These are phyloP conservation scores for Verticillium zaregamsianum DNA, from an alignment of 2,329 filamentous ascomycete species.

Conservation along the genomic window DNA sequence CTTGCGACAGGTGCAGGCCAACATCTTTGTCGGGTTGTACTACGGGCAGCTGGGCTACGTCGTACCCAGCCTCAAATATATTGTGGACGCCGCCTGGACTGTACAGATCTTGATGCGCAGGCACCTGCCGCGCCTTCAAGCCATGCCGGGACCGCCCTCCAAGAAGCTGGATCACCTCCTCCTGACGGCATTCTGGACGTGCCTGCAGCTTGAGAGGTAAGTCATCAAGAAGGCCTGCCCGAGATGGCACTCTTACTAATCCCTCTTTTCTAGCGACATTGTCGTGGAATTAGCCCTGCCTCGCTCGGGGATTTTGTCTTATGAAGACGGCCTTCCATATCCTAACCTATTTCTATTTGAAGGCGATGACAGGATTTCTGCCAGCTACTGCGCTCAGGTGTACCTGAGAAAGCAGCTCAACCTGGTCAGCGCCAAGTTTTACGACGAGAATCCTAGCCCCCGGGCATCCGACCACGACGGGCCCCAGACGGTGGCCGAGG, in stretches of 20 bases:
- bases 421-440: constrained; percentile 54
- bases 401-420: constrained; percentile 63
- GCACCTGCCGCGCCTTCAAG: constrained; percentile 43
- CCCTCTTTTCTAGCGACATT: constrained; percentile 61
- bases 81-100: constrained; percentile 51
- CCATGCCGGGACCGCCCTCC: constrained; percentile 28
- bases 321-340: constrained; percentile 62
- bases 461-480: background rate
- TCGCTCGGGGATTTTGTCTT: constrained; percentile 57
- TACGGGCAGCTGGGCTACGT: constrained; percentile 83
- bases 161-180: constrained; percentile 57
- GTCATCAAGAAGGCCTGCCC: constrained; percentile 5
- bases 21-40: constrained; percentile 81
- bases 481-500: background rate
- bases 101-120: constrained; percentile 72
- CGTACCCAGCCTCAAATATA: constrained; percentile 72
- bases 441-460: constrained; percentile 18
- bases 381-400: constrained; percentile 60
- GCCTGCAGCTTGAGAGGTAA: constrained; percentile 84
- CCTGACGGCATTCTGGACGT: constrained; percentile 85
- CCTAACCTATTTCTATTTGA: constrained; percentile 48
- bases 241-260: constrained; percentile 6
- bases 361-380: constrained; percentile 43
- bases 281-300: constrained; percentile 74
- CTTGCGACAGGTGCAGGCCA: constrained; percentile 79